phyloP scores from a whole-genome alignment of 257 asterid species.

The Solanum pimpinellifolium region DNA sequence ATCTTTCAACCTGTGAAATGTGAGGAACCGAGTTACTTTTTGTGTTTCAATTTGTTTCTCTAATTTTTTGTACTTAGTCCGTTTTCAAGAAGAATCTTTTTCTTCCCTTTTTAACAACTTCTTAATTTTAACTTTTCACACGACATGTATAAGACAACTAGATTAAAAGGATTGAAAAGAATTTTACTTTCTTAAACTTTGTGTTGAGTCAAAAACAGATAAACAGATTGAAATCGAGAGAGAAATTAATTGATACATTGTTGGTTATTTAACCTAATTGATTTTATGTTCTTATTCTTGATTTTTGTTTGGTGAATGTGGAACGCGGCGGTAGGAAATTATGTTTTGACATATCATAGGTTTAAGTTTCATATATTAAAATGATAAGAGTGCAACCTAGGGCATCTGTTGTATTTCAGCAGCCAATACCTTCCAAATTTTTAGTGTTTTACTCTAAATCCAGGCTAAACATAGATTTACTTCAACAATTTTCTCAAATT shows the following conservation, averaged over 20 bases:
- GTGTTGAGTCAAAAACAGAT: neutral
- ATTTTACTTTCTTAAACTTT: neutral
- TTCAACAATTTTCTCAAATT: neutral
- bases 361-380: neutral
- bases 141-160: neutral
- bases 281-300: neutral
- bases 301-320: neutral
- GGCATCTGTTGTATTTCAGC: neutral
- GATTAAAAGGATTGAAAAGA: neutral
- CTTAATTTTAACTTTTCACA: neutral
- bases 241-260: neutral
- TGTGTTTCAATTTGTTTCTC: neutral
- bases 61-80: neutral
- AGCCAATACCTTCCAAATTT: neutral
- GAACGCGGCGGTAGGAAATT: neutral
- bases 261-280: neutral
- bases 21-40: neutral
- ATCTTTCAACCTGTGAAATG: neutral
- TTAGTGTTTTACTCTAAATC: neutral
- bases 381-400: neutral
- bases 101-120: neutral
- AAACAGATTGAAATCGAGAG: neutral
- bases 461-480: neutral
- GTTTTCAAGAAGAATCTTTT: neutral
- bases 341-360: neutral